These are phyloP conservation scores for Beauveria rudraprayagi DNA, from an alignment of 2,329 filamentous ascomycete genomes.

Conservation along the genomic window DNA sequence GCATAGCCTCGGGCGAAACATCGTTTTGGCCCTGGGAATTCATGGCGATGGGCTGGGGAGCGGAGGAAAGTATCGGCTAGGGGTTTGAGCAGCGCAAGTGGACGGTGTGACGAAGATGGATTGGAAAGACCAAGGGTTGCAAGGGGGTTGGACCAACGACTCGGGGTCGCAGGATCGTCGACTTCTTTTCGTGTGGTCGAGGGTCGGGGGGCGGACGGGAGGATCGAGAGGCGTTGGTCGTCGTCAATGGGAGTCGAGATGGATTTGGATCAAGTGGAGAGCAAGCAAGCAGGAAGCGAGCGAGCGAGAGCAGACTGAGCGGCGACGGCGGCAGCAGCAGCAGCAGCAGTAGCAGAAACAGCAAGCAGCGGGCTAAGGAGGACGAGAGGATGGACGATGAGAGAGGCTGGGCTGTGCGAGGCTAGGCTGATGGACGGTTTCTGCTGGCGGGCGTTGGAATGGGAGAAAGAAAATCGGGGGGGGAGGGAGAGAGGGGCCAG, in stretches of 20 bases:
- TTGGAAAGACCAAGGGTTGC: constrained; percentile 10
- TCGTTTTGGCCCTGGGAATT: constrained; percentile 52
- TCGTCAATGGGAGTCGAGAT: constrained; percentile 4
- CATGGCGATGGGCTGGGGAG: constrained; percentile 33
- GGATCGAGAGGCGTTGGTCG: constrained; percentile 9
- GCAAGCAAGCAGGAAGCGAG: constrained; percentile 1
- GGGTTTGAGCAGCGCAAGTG: background rate
- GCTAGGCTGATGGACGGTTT: background rate
- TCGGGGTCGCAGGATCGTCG: background rate
- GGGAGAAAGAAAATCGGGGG: background rate
- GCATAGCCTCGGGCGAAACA: constrained; percentile 70
- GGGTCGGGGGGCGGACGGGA: background rate
- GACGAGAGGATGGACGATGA: background rate
- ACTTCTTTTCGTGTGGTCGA: constrained; percentile 16
- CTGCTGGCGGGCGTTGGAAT: constrained; percentile 1
- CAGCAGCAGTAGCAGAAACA: background rate
- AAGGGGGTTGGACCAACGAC: constrained; percentile 11
- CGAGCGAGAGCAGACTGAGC: background rate
- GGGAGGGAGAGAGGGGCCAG: background rate
- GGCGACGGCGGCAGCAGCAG: background rate
- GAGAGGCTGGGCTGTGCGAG: background rate
- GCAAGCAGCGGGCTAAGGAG: background rate
- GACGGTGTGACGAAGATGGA: background rate
- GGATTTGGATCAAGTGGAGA: background rate
- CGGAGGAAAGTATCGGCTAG: background rate